These are phyloP conservation scores for Prunus armeniaca DNA, from an alignment of 306 rosid species.

Conservation along the genomic window DNA sequence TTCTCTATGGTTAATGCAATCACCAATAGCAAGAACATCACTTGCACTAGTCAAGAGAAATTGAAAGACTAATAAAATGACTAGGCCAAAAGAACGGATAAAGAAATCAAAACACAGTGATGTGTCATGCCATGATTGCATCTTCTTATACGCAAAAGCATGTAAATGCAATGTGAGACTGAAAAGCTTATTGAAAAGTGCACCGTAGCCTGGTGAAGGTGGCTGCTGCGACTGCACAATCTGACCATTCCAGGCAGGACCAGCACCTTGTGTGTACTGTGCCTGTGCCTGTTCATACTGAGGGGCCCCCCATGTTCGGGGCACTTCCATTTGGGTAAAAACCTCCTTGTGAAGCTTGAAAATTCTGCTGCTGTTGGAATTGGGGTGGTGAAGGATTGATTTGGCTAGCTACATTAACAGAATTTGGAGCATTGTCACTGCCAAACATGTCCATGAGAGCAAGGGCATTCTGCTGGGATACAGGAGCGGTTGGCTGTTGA, in stretches of 20 bases:
- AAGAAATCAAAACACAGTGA: not conserved
- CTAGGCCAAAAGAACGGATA: not conserved
- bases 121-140: conserved; percentile 9
- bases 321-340: conserved; percentile 56
- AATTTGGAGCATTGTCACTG: conserved; percentile 37
- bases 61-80: not conserved
- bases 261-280: conserved; percentile 48
- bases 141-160: conserved; percentile 22
- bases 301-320: conserved; percentile 60
- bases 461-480: conserved; percentile 75
- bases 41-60: not conserved
- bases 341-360: conserved; percentile 61
- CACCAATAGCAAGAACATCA: conserved; percentile 17
- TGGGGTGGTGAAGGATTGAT: conserved; percentile 42
- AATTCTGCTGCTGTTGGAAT: conserved; percentile 53
- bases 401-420: conserved; percentile 48
- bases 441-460: conserved; percentile 77
- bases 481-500: conserved; percentile 55
- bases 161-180: conserved; percentile 14
- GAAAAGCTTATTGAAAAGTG: conserved; percentile 24
- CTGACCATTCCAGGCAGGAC: conserved; percentile 81
- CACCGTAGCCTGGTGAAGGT: conserved; percentile 65
- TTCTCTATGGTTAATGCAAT: conserved; percentile 13
- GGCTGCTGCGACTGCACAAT: conserved; percentile 54
- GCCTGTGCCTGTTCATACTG: conserved; percentile 73